Evolutionary conservation across 371 early-diverging fungal species (phyloP).

Genomic region (Mucor plumbeus): DNA sequence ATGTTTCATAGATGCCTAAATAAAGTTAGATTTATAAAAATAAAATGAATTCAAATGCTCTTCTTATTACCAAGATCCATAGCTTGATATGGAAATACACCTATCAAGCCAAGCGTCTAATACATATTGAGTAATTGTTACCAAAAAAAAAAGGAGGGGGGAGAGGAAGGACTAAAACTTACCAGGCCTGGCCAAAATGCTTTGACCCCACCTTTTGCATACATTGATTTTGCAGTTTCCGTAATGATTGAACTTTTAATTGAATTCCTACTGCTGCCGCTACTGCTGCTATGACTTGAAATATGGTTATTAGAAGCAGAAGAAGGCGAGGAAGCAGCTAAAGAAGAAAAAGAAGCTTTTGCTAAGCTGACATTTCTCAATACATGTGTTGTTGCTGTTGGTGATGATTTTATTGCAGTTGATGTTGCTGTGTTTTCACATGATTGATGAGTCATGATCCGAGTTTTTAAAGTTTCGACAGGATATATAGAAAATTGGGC

Average conservation of each 20-base stretch:
- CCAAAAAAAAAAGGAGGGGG: too few relatives aligned
- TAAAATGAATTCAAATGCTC: background rate
- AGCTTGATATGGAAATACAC: constrained; percentile 83
- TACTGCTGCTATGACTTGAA: too few relatives aligned
- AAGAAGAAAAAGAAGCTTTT: constrained; percentile 15
- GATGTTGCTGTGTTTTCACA: background rate
- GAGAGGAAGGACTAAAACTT: background rate
- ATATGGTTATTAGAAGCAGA: background rate
- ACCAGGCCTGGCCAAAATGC: constrained; percentile 79
- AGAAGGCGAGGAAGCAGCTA: background rate
- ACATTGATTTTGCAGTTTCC: constrained; percentile 62
- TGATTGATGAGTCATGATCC: constrained; percentile 64
- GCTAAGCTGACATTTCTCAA: background rate
- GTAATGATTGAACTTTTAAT: constrained; percentile 22
- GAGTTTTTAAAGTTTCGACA: constrained; percentile 76
- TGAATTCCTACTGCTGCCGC: background rate
- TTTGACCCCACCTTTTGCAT: constrained; percentile 61
- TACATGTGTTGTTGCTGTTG: background rate
- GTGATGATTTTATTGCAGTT: background rate
- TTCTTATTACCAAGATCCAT: constrained; percentile 62
- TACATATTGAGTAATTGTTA: background rate
- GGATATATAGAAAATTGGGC: constrained; percentile 78
- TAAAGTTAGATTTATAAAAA: background rate
- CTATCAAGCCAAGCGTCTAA: constrained; percentile 61
- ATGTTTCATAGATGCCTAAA: constrained; percentile 68